phyloP scores from a whole-genome alignment of 1,139 yeast species.

The Pichia sp. region DNA sequence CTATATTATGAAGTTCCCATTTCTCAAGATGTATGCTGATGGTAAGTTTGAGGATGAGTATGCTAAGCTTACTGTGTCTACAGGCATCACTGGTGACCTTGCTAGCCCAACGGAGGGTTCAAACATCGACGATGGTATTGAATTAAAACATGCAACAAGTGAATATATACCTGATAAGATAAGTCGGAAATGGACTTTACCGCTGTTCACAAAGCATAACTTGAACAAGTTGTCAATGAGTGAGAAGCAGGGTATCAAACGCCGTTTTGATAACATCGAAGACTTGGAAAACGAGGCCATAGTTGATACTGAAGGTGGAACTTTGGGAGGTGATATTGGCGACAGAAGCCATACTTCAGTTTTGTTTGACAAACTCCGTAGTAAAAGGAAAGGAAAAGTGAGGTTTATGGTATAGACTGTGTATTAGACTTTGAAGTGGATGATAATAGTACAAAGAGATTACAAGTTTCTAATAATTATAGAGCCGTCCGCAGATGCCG shows the following conservation, averaged over 20 bases:
- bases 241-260: constrained; percentile 22
- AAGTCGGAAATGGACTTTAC: constrained; percentile 39
- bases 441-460: constrained; percentile 6
- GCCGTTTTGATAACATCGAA: constrained; percentile 12
- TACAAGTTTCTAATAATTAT: constrained; percentile 40
- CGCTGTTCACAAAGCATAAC: constrained; percentile 43
- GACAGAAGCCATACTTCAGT: not conserved
- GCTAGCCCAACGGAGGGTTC: not conserved
- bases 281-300: constrained; percentile 3
- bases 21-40: constrained; percentile 35
- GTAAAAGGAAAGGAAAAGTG: constrained; percentile 19
- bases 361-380: constrained; percentile 18
- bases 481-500: constrained; percentile 49
- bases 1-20: constrained; percentile 48
- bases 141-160: constrained; percentile 14
- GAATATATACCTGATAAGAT: constrained; percentile 9
- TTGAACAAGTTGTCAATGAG: constrained; percentile 34
- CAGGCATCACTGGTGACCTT: not conserved
- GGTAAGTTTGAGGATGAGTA: constrained; percentile 13
- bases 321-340: not conserved
- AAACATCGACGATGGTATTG: constrained; percentile 10
- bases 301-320: not conserved
- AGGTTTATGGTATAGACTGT: constrained; percentile 16
- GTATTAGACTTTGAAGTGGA: not conserved
- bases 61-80: constrained; percentile 6